Base-by-base conservation (phyloP, 2,329 filamentous ascomycete genomes). In the Pseudogymnoascus sp. region DNA sequence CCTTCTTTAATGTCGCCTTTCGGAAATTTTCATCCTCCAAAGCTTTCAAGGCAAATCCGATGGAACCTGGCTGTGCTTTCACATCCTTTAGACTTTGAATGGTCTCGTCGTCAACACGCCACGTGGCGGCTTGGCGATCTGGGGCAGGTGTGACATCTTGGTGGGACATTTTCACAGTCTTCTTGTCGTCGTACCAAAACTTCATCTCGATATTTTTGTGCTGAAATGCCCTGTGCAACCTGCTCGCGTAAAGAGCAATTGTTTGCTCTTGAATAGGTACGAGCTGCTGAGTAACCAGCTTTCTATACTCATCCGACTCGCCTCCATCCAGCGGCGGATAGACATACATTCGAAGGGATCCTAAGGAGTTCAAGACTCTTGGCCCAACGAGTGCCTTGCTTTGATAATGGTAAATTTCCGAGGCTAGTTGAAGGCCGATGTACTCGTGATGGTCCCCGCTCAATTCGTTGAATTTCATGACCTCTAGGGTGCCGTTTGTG, bases 341-440 rank as follows among this genome's bases (percentile, higher is more conserved):
- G 60, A 97, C 83, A 31, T 89, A 77, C 63, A 96, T 84, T 72
- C 93, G 87, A 66, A 88, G 86, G 61, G 91, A 88, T 4, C 90
- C 89, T 68, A 96, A 85, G 83, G 88, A 93, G 73, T 89, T 90
- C 11, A 96, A 82, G 38, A 96, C 81, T 58, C 90, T 86, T 23
- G 91, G 82, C 28, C 90, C 86, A 67, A 97, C 85, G 45, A 97
- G 78, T 35, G 91, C 95, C 60, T 84, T 87, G 63, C 91, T 92
- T 59, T 97, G 81, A 74, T 97, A 97, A 74, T 91, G 89, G 73
- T 93, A 93, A 16, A 97, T 80, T 75, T 99, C 95, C 41, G 92
- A 87, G 0, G 95, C 92, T 4, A 99, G 80, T 64, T 93, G 89
- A 64, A 96, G 85, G n/a, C 92, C 92, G 65, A 97, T 85, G 72